Conservation (phyloP, 169 alveolate genomes). For the Miamiensis avidus region DNA sequence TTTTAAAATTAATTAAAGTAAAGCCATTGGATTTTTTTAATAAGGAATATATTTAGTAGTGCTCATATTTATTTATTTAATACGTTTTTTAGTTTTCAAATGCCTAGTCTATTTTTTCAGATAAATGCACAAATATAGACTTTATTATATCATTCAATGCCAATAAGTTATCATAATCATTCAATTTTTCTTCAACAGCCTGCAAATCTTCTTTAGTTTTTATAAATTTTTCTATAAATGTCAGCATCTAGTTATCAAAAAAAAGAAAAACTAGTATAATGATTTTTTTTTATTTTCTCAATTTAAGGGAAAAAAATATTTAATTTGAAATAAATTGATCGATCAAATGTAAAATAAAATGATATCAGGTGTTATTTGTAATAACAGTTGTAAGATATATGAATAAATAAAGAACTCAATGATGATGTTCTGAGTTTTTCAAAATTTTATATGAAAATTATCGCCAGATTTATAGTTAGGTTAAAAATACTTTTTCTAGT, state of each 20-base stretch:
- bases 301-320: not conserved
- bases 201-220: constrained; percentile 49
- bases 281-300: not conserved
- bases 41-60: not conserved
- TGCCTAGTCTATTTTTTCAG: constrained; percentile 26
- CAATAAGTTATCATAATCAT: constrained; percentile 38
- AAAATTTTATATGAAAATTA: too few species aligned
- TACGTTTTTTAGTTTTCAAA: constrained; percentile 21
- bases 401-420: not conserved
- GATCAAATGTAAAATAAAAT: too few species aligned
- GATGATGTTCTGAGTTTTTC: too few species aligned
- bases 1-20: not conserved
- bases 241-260: constrained; percentile 30
- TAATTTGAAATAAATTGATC: not conserved
- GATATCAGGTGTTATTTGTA: not conserved
- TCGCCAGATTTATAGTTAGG: too few species aligned
- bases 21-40: not conserved
- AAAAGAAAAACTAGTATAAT: not conserved
- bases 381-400: not conserved
- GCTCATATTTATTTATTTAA: not conserved
- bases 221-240: constrained; percentile 28
- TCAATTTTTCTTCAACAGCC: constrained; percentile 30
- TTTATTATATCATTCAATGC: constrained; percentile 28
- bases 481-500: constrained; percentile 15
- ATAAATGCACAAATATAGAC: constrained; percentile 28